phyloP scores from a whole-genome alignment of 164 flowering plant genomes.

The Umbilicus rupestris region DNA sequence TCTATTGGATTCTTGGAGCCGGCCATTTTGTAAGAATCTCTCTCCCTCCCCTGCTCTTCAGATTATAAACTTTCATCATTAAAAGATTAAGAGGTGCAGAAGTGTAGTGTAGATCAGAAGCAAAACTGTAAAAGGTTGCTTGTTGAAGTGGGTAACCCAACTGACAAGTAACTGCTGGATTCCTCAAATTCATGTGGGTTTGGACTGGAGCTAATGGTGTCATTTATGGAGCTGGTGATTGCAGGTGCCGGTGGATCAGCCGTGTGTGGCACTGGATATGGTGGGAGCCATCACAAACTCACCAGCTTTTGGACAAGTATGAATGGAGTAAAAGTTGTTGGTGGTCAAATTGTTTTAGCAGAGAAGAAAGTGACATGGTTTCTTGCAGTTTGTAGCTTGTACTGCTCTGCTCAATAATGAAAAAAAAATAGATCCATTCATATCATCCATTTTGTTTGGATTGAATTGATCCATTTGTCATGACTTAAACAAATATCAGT shows the following conservation, averaged over 20 bases:
- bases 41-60: not conserved
- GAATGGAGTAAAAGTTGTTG: not conserved
- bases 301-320: not conserved
- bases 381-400: not conserved
- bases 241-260: slow-evolving; percentile 10
- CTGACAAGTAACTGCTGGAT: not conserved
- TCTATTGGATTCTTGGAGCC: slow-evolving; percentile 78
- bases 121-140: not conserved
- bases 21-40: slow-evolving; percentile 58
- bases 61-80: not conserved
- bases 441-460: too few species aligned
- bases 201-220: not conserved
- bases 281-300: slow-evolving; percentile 8
- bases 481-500: too few species aligned
- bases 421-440: not conserved
- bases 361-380: not conserved
- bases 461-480: too few species aligned
- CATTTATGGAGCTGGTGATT: not conserved
- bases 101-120: not conserved
- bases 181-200: not conserved
- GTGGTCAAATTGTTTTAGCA: slow-evolving; percentile 3
- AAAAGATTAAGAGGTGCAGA: not conserved
- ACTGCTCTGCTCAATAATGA: not conserved
- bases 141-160: not conserved
- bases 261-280: slow-evolving; percentile 5